Evolutionary conservation across 306 rosid species (phyloP).

Genomic region (Mucuna pruriens): DNA sequence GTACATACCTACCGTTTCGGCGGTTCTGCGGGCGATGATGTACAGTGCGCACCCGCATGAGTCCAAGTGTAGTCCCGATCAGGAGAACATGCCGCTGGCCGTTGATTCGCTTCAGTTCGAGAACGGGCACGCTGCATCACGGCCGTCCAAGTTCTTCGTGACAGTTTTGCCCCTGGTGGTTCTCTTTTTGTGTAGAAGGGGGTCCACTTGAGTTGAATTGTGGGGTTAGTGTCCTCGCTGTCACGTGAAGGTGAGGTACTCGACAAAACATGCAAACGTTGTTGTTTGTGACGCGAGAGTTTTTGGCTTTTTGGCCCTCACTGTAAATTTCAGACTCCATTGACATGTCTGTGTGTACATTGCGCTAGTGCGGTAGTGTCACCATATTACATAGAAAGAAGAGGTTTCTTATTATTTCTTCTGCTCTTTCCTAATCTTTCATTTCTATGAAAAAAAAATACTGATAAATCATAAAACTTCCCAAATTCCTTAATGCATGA

Average conservation of each 20-base stretch:
- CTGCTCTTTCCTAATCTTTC: not conserved
- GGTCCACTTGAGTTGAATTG: slow-evolving; percentile 3
- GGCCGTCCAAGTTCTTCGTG: slow-evolving; percentile 43
- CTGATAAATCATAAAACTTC: not conserved
- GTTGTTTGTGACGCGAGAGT: slow-evolving; percentile 39
- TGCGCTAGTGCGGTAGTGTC: not conserved
- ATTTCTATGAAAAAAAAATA: not conserved
- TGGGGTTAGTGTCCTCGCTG: slow-evolving; percentile 7
- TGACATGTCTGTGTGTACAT: slow-evolving; percentile 33
- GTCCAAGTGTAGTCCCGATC: slow-evolving; percentile 93
- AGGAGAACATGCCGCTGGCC: slow-evolving; percentile 99
- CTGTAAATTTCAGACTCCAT: slow-evolving; percentile 57
- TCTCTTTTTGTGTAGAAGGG: slow-evolving; percentile 34
- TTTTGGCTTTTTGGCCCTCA: slow-evolving; percentile 42
- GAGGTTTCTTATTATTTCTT: not conserved
- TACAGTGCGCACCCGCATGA: slow-evolving; percentile 86
- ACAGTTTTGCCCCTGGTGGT: slow-evolving; percentile 61
- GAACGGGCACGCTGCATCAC: slow-evolving; percentile 46
- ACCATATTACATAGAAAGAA: not conserved
- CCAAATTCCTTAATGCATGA: not conserved
- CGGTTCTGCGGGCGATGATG: slow-evolving; percentile 91
- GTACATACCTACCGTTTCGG: slow-evolving; percentile 96
- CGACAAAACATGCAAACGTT: slow-evolving; percentile 58
- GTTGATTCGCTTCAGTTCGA: slow-evolving; percentile 90
- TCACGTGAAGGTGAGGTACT: slow-evolving; percentile 76